Evolutionary conservation across 2,329 filamentous ascomycete genomes (phyloP), one percentile per base, ranked within the genome.

Genomic region (Falciphora oryzae): DNA sequence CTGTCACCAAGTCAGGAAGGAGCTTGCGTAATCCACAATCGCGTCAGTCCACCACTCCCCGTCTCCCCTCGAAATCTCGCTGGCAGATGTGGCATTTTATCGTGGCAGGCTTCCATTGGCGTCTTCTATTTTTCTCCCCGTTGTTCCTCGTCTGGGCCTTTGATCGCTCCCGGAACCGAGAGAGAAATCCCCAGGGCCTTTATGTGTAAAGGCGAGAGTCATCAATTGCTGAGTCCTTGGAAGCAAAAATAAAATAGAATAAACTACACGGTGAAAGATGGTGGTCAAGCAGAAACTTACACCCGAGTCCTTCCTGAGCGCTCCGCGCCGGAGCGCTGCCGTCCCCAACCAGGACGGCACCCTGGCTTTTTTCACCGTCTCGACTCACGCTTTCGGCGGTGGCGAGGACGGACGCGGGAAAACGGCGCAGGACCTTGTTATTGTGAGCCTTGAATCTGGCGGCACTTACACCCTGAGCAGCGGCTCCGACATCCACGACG

Each of bases 331-430:
- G 25, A 68, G 69, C 14, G 31, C 64, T 11, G 76, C 75, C 5
- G 70, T 77, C 7, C 77, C 78, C 4, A 77, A 75, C 61, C 69
- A 71, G 38, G 71, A 75, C 44, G 78, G 78, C 53, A 74, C 72
- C 1, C 68, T 74, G 53, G 75, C 73, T 27, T 70, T 77, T 27
- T 79, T 76, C 68, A 74, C 71, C 14, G 69, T 75, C 50, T 76
- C 76, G 13, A 75, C 71, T 8, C 72, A 78, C 64, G 66, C 65
- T 1, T 73, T 78, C 61, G 71, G 68, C 44, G 69, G 70, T 18
- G 70, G 67, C 61, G 63, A 56, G 27, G 22, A 58, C 1, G 32
- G 13, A 32, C 56, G 59, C 31, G 65, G 65, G n/a, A 59, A 38
- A 7, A 75, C 72, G 58, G 73, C 70, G 22, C 74, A 73, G 25